These are phyloP conservation scores for Talaromyces trachyspermus DNA, from an alignment of 495 filamentous ascomycete species.

Conservation along the genomic window DNA sequence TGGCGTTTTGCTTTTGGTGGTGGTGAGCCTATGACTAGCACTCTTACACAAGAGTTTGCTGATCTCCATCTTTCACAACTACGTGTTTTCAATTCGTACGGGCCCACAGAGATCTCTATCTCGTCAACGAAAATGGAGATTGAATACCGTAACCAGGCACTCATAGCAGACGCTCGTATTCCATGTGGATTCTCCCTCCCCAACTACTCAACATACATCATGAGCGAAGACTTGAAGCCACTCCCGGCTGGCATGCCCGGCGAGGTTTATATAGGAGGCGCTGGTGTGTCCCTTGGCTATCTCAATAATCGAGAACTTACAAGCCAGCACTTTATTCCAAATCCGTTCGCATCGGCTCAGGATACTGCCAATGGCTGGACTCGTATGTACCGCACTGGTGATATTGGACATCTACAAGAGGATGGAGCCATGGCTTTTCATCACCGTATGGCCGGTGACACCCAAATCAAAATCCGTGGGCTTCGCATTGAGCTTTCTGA, in stretches of 20 bases:
- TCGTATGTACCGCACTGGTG: conserved; percentile 17
- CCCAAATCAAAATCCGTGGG: conserved; percentile 45
- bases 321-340: conserved; percentile 22
- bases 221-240: conserved; percentile 33
- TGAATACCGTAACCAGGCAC: not conserved
- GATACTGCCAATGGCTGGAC: conserved; percentile 22
- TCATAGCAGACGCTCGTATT: not conserved
- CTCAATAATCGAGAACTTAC: conserved; percentile 30
- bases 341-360: conserved; percentile 21
- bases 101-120: conserved; percentile 24
- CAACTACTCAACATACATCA: conserved; percentile 40
- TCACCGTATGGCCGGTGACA: conserved; percentile 35
- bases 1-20: conserved; percentile 11
- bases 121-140: conserved; percentile 16
- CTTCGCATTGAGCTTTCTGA: conserved; percentile 46
- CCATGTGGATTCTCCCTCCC: conserved; percentile 22
- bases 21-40: conserved; percentile 15
- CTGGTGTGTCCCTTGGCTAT: conserved; percentile 36
- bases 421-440: conserved; percentile 28
- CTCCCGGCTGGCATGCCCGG: conserved; percentile 37
- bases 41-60: conserved; percentile 7
- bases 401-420: conserved; percentile 15
- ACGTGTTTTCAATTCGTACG: conserved; percentile 27
- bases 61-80: too few relatives aligned
- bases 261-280: conserved; percentile 38